Evolutionary conservation across 306 rosid genomes (phyloP), one percentile per base, ranked within the genome.

Genomic region (Prunus kanzakura): DNA sequence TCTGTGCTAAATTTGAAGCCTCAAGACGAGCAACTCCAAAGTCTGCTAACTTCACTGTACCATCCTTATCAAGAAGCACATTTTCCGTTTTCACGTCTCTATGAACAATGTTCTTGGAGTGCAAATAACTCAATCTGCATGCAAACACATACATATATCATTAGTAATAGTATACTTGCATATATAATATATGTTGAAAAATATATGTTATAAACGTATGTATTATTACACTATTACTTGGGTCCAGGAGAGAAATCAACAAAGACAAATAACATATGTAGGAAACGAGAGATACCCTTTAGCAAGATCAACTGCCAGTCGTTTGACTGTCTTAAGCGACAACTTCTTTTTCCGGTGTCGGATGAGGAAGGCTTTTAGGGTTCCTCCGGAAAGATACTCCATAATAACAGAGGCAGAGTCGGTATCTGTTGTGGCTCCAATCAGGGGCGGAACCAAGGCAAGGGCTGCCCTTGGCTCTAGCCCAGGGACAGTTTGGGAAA

Each of bases 11-110:
- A 61, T 58, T 69, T 0, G 5, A 30, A 30, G 75, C 70, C 52
- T 77, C 23, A 22, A 69, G 3, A 32, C 75, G 75, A 32, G 75
- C n/a, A n/a, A 71, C 51, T 3, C 75, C 64, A 8, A 71, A 71
- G 12, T 71, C 75, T 4, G 52, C 66, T 20, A 71, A 32, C 76
- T 56, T 72, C 20, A 72, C 51, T n/a, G 1, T 52, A 9, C 32
- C 32, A 4, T 32, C 12, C 29, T 71, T n/a, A 43, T 71, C 64
- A 11, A 71, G 51, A n/a, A 71, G 51, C n/a, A 71, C n/a, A 20
- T 71, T 71, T 32, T 71, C 75, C 9, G 75, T 5, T 38, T 71
- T 71, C 20, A 71, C 22, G 22, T 71, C 65, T 71, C 65, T 35
- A 25, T 71, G 75, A 55, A 71, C 65, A 55, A 71, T 55, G 18